Percentiles rank a stretch among this genome's conserved stretches.
These are phyloP conservation scores for Aspergillus persii DNA, from an alignment of 2,329 filamentous ascomycete species.

Conservation along the genomic window DNA sequence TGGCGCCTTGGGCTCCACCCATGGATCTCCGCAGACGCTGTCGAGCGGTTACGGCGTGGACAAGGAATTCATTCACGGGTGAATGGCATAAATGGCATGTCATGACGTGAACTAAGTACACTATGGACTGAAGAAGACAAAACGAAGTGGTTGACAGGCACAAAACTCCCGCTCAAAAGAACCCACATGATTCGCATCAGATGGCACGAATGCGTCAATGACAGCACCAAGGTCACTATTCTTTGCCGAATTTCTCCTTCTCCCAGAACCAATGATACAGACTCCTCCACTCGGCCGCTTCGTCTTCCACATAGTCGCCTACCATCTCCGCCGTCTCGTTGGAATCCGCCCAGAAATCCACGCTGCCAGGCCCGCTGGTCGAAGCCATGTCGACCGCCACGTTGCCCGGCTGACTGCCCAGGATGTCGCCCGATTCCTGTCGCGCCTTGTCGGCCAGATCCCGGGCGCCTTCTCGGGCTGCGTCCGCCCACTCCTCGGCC, in stretches of 20 bases:
- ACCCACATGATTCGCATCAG: not conserved
- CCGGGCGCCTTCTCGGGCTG: conserved; percentile 39
- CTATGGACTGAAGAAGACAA: not conserved
- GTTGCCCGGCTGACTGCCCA: conserved; percentile 22
- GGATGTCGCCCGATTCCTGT: conserved; percentile 24
- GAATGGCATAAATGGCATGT: not conserved
- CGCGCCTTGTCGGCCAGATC: conserved; percentile 33
- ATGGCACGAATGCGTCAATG: not conserved
- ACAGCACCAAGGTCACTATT: not conserved
- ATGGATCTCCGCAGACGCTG: not conserved
- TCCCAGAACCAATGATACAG: conserved; percentile 45
- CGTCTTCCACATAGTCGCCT: conserved; percentile 46
- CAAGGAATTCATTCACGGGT: too few species aligned
- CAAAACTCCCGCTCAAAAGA: not conserved
- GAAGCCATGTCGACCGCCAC: conserved; percentile 33
- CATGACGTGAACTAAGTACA: not conserved
- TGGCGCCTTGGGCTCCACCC: not conserved
- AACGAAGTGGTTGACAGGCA: not conserved
- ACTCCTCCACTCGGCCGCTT: conserved; percentile 38
- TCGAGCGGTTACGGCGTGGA: not conserved
- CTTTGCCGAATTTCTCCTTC: conserved; percentile 24
- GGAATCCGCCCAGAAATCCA: conserved; percentile 20
- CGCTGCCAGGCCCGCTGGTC: conserved; percentile 9
- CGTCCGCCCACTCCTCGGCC: conserved; percentile 42
- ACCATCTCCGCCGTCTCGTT: conserved; percentile 47